A percentile compares a stretch with the other conserved stretches of the same genome.
phyloP scores from a whole-genome alignment of 164 flowering plant genomes.

The Kingdonia uniflora region DNA sequence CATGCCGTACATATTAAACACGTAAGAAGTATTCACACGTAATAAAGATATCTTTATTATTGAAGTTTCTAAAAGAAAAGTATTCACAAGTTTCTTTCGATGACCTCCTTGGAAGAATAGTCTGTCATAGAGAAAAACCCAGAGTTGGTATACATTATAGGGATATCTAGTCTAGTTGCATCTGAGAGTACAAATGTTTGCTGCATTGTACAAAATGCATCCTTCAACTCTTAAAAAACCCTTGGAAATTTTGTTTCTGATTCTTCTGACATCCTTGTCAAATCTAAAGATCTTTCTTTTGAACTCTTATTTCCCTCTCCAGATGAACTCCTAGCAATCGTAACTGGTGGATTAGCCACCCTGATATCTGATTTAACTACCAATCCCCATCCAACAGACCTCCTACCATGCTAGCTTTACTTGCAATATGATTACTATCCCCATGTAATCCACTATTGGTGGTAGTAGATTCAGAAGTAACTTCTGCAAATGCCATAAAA shows the following conservation, averaged over 20 bases:
- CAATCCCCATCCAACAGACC: slow-evolving; percentile 33
- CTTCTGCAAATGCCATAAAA: too few relatives aligned
- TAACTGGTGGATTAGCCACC: slow-evolving; percentile 18
- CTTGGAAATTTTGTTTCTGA: slow-evolving; percentile 10
- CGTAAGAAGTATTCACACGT: too few relatives aligned
- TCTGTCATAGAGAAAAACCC: slow-evolving; percentile 2
- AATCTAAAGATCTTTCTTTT: slow-evolving; percentile 17
- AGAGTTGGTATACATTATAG: slow-evolving; percentile 2
- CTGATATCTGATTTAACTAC: slow-evolving; percentile 17
- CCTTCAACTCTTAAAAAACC: not conserved
- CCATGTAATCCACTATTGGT: slow-evolving; percentile 4
- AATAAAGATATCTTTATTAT: too few relatives aligned
- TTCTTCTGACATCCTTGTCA: slow-evolving; percentile 43
- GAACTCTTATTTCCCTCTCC: too few relatives aligned
- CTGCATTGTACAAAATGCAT: not conserved
- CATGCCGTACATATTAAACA: slow-evolving; percentile 33
- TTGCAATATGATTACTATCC: slow-evolving; percentile 10
- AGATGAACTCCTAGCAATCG: slow-evolving; percentile 12
- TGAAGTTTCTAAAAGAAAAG: too few relatives aligned
- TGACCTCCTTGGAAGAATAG: not conserved
- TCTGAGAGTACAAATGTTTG: slow-evolving; percentile 3
- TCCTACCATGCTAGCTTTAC: slow-evolving; percentile 19
- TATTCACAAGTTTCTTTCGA: not conserved
- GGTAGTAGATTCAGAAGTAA: not conserved
- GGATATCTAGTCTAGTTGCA: not conserved